Percentiles rank a stretch among this genome's conserved stretches.
Conservation (phyloP, 345 rosid genomes). For the Moricandia arvensis region DNA sequence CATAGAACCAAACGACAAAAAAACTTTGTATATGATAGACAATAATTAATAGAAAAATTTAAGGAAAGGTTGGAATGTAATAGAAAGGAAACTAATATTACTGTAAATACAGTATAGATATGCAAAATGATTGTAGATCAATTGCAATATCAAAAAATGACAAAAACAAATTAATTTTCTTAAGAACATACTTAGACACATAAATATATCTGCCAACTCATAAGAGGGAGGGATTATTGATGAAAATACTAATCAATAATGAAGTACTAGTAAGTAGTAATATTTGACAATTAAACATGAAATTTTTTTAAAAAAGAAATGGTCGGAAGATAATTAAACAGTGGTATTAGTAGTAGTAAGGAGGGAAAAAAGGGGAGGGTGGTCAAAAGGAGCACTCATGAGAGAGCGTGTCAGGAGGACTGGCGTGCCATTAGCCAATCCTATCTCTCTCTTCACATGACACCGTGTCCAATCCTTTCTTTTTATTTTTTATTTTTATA, state of each 20-base stretch:
- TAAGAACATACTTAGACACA: neutral
- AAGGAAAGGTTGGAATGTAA: neutral
- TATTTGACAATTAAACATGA: too few species aligned
- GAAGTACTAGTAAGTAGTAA: neutral
- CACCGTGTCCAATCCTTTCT: constrained; percentile 21
- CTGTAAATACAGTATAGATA: neutral
- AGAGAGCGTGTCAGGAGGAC: constrained; percentile 35
- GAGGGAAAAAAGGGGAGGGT: neutral
- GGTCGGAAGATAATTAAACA: neutral
- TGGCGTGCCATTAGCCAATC: constrained; percentile 38
- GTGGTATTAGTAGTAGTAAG: neutral
- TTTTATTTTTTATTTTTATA: too few species aligned
- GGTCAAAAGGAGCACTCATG: constrained; percentile 40
- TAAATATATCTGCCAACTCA: constrained; percentile 6
- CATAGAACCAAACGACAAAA: neutral
- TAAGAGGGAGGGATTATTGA: neutral
- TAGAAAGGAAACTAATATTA: neutral
- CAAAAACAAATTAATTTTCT: neutral
- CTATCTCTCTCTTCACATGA: constrained; percentile 23
- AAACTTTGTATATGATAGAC: neutral
- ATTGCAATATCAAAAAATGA: neutral
- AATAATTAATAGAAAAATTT: neutral
- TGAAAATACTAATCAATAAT: neutral
- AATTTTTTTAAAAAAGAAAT: neutral
- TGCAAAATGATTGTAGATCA: constrained; percentile 5